Conservation (phyloP, 2,329 filamentous ascomycete species). For the Tolypocladium endophyticum region DNA sequence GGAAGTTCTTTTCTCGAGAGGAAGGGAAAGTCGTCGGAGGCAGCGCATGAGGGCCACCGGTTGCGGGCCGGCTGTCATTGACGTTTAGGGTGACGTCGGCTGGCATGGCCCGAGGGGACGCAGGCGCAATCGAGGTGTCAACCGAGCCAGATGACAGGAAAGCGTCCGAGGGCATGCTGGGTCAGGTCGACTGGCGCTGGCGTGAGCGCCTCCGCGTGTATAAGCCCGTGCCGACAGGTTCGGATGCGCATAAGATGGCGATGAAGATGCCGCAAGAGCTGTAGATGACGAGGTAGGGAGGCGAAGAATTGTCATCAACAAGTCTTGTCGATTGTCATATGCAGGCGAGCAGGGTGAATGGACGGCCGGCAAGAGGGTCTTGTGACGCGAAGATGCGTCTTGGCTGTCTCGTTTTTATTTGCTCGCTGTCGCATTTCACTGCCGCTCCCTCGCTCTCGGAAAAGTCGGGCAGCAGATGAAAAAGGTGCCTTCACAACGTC, state of each 20-base stretch:
- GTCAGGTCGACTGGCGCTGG: background rate
- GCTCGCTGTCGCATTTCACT: background rate
- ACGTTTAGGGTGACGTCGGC: background rate
- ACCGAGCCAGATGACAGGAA: background rate
- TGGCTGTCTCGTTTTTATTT: background rate
- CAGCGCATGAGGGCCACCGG: background rate
- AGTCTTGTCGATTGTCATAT: background rate
- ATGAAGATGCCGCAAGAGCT: background rate
- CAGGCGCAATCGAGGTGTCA: background rate
- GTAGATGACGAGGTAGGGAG: background rate
- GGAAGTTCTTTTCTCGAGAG: background rate
- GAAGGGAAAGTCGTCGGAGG: background rate
- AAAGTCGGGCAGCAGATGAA: background rate
- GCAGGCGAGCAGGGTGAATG: background rate
- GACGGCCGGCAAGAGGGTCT: background rate
- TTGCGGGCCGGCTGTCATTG: background rate
- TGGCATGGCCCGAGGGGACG: background rate
- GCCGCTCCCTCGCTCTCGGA: background rate
- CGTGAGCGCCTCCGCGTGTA: background rate
- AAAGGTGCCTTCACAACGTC: background rate
- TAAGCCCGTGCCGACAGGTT: background rate
- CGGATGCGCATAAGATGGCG: background rate
- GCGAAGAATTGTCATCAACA: background rate
- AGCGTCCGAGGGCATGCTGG: background rate
- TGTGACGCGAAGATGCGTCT: background rate